A percentile compares a stretch with the other conserved stretches of the same genome.
phyloP scores from a whole-genome alignment of 73 alveolate species.

The Uronychia binucleata region DNA sequence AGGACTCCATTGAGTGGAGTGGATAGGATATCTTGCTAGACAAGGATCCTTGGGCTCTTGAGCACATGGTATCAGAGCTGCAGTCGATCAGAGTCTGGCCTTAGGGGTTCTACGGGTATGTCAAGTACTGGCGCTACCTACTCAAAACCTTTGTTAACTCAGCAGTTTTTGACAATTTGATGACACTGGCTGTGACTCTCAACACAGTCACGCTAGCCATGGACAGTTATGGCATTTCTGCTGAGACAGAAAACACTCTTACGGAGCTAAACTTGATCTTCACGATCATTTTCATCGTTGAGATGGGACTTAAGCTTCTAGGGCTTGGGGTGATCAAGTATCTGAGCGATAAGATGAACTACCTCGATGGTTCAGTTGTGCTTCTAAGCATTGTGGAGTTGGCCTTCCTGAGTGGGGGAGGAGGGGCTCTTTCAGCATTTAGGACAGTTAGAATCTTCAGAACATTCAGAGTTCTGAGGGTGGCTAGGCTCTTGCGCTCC shows the following conservation, averaged over 20 bases:
- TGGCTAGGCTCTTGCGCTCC: conserved; percentile 89
- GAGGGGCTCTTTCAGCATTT: conserved; percentile 83
- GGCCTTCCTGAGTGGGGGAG: conserved; percentile 70
- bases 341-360: conserved; percentile 92
- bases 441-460: conserved; percentile 94
- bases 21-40: conserved; percentile 17
- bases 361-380: conserved; percentile 92
- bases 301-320: conserved; percentile 87
- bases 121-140: conserved; percentile 10
- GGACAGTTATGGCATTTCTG: conserved; percentile 81
- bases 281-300: conserved; percentile 89
- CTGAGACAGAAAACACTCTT: conserved; percentile 59
- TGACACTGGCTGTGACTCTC: conserved; percentile 76
- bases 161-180: conserved; percentile 45
- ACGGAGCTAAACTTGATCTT: conserved; percentile 74
- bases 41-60: conserved; percentile 38
- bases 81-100: conserved; percentile 38
- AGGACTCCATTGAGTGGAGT: conserved; percentile 14
- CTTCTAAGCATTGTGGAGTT: conserved; percentile 87
- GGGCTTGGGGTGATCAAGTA: conserved; percentile 92
- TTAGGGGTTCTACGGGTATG: conserved; percentile 12
- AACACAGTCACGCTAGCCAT: conserved; percentile 90
- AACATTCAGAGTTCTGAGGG: conserved; percentile 95
- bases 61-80: conserved; percentile 7
- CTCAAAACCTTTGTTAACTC: conserved; percentile 8